A percentile compares a stretch with the other conserved stretches of the same genome.
These are phyloP conservation scores for Exophiala lecanii-corni DNA, from an alignment of 2,329 filamentous ascomycete species.

Conservation along the genomic window DNA sequence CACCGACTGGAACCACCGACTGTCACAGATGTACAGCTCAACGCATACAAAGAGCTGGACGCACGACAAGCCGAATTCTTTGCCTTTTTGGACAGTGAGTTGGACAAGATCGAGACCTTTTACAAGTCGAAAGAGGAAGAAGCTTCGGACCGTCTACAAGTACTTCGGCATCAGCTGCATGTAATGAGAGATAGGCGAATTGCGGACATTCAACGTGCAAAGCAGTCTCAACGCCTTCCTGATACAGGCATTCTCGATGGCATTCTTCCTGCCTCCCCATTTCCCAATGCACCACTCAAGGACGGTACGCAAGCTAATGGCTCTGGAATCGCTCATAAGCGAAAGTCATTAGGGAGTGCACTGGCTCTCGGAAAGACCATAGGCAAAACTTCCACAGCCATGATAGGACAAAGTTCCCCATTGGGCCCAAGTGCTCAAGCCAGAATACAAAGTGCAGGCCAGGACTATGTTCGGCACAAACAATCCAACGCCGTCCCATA, in stretches of 20 bases:
- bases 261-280: background rate
- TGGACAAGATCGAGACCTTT: constrained; percentile 88
- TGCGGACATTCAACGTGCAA: constrained; percentile 56
- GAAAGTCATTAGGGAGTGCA: constrained; percentile 40
- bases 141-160: constrained; percentile 64
- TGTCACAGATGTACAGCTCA: constrained; percentile 47
- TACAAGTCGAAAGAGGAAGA: constrained; percentile 86
- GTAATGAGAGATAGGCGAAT: constrained; percentile 84
- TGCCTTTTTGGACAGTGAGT: constrained; percentile 72
- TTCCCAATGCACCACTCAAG: constrained; percentile 24
- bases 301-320: constrained; percentile 22
- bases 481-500: constrained; percentile 64
- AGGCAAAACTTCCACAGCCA: constrained; percentile 53
- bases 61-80: constrained; percentile 80
- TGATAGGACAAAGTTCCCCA: constrained; percentile 43
- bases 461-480: constrained; percentile 48
- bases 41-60: constrained; percentile 61
- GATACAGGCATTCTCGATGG: constrained; percentile 1
- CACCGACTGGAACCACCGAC: constrained; percentile 33
- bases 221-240: background rate
- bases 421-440: constrained; percentile 31
- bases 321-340: constrained; percentile 27
- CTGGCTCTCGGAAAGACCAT: constrained; percentile 42
- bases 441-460: constrained; percentile 30
- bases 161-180: constrained; percentile 79